A percentile compares a stretch with the other conserved stretches of the same genome.
Evolutionary conservation across 192 early-diverging fungal species (phyloP).

Genomic region (Diversispora eburnea): DNA sequence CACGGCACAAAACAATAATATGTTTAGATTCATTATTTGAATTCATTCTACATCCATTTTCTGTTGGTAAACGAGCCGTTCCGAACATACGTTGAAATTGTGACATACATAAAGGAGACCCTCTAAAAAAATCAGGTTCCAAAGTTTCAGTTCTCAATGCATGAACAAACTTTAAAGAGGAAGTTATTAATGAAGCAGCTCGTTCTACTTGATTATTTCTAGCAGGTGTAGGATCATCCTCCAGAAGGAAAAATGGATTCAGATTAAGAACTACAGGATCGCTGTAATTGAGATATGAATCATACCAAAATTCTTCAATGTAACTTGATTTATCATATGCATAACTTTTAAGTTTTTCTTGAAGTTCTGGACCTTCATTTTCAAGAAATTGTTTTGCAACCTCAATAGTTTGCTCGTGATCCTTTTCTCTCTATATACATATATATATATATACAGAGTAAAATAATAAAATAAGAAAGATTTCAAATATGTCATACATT

Average conservation of each 20-base stretch:
- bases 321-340: constrained; percentile 46
- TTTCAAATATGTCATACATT: constrained; percentile 31
- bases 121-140: constrained; percentile 63
- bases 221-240: constrained; percentile 47
- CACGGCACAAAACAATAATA: constrained; percentile 67
- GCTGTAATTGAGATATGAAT: constrained; percentile 41
- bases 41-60: constrained; percentile 42
- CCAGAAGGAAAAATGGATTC: constrained; percentile 49
- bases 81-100: constrained; percentile 81
- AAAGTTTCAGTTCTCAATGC: constrained; percentile 54
- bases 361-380: constrained; percentile 51
- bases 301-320: constrained; percentile 53
- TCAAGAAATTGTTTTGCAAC: constrained; percentile 39
- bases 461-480: neutral
- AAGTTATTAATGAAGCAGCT: constrained; percentile 67
- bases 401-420: constrained; percentile 38
- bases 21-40: constrained; percentile 39
- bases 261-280: constrained; percentile 47
- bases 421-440: constrained; percentile 29
- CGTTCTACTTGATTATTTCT: constrained; percentile 64
- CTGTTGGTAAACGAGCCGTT: constrained; percentile 68
- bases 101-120: constrained; percentile 69
- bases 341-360: constrained; percentile 54
- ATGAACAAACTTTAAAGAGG: constrained; percentile 67
- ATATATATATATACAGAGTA: neutral